These are phyloP conservation scores for Calonectria honghensis DNA, from an alignment of 2,329 filamentous ascomycete genomes.

Conservation along the genomic window DNA sequence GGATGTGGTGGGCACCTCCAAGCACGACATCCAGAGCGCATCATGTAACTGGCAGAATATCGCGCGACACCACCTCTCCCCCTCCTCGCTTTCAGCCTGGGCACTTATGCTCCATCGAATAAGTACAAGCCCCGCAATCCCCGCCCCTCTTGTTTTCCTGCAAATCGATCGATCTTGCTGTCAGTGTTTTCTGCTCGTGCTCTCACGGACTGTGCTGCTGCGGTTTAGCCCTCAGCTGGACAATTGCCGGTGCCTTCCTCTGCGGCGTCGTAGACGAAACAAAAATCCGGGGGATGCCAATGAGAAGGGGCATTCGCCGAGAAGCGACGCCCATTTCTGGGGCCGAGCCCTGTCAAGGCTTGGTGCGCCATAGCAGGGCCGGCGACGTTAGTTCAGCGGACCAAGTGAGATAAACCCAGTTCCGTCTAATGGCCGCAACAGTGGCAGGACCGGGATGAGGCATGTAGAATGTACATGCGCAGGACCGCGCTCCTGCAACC, in stretches of 20 bases:
- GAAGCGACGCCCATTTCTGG: slow-evolving; percentile 50
- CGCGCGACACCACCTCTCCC: slow-evolving; percentile 23
- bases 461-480: slow-evolving; percentile 23
- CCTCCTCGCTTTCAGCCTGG: slow-evolving; percentile 10
- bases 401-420: slow-evolving; percentile 11
- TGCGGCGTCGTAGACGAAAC: slow-evolving; percentile 22
- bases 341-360: slow-evolving; percentile 40
- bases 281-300: slow-evolving; percentile 55
- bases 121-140: slow-evolving; percentile 33
- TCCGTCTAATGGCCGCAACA: slow-evolving; percentile 17
- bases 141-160: slow-evolving; percentile 28
- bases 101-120: slow-evolving; percentile 24
- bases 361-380: slow-evolving; percentile 27
- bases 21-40: slow-evolving; percentile 17
- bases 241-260: slow-evolving; percentile 5
- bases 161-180: slow-evolving; percentile 28
- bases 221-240: neutral
- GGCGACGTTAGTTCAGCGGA: slow-evolving; percentile 13
- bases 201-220: neutral
- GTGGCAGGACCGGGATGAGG: neutral
- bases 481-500: slow-evolving; percentile 14
- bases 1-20: slow-evolving; percentile 10
- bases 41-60: slow-evolving; percentile 31
- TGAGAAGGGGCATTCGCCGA: slow-evolving; percentile 51
- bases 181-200: slow-evolving; percentile 18